Base-by-base conservation (phyloP, 2,329 filamentous ascomycete genomes). In the Fusarium xyrophilum region DNA sequence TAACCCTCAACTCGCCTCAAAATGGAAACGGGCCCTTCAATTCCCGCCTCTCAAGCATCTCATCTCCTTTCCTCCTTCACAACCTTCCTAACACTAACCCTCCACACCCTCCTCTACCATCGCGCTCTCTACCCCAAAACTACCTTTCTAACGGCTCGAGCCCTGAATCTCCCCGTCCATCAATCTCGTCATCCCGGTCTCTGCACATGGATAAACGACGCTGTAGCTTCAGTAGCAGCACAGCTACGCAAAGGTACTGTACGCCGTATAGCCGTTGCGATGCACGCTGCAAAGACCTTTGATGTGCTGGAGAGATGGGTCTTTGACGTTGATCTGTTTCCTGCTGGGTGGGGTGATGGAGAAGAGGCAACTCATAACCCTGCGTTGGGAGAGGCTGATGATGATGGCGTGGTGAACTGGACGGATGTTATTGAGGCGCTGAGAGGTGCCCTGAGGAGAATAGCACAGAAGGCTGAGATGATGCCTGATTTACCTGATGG, bases 111-210 rank as follows among this genome's bases (percentile, higher is more conserved):
- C 73, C 88, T 97, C 71, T 95, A 89, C 82, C 89, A 96, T 74
- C 91, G 94, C 72, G 79, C 80, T 63, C 88, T 97, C 74, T 97
- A 97, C 79, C 93, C 94, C 0, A 79, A 82, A 50, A 80, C 87
- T 30, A 92, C 93, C 36, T 97, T 97, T 80, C 86, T 95, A 60
- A 88, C 90, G 42, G 87, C 90, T 39, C 88, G 91, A 68, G 93
- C 92, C 73, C 94, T 94, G 83, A 93, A 95, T 80, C 89, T 93
- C 61, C 86, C 93, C 32, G 91, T 96, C 46, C 90, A 91, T 73
- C 93, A 97, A 77, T 95, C 89, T 63, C 91, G 93, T 60, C 93
- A 97, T 78, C 93, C 94, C 0, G 87, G 88, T 72, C 91, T 97
- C 68, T 96, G 93, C 83, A 82, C 88, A 73, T 97, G 94, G 91